Evolutionary conservation across 2,329 filamentous ascomycete genomes (phyloP).

Genomic region (Cladosporium velox): DNA sequence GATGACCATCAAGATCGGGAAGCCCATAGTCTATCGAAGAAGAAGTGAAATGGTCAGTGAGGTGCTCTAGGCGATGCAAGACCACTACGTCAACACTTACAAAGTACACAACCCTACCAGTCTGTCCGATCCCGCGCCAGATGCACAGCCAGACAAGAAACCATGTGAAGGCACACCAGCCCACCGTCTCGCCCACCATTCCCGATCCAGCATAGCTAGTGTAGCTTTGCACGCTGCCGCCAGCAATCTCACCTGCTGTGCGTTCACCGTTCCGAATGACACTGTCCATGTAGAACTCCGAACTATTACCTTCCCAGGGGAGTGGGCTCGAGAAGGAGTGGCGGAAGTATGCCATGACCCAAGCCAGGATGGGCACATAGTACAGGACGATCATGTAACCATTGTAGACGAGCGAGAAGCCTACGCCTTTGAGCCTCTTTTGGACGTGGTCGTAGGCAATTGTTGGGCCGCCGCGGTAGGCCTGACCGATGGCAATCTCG

Average conservation of each 20-base stretch:
- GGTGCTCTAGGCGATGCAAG: neutral
- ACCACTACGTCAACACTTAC: neutral
- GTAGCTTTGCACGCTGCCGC: conserved; percentile 47
- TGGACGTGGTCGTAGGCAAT: conserved; percentile 49
- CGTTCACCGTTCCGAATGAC: conserved; percentile 53
- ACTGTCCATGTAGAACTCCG: conserved; percentile 55
- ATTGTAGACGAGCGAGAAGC: conserved; percentile 55
- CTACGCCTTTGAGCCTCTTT: conserved; percentile 55
- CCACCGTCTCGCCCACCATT: conserved; percentile 58
- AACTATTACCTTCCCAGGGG: conserved; percentile 54
- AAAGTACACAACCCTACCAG: conserved; percentile 62
- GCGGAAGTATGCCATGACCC: conserved; percentile 63
- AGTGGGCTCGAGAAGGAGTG: conserved; percentile 57
- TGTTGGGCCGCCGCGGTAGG: conserved; percentile 46
- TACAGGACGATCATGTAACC: conserved; percentile 58
- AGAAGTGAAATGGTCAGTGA: neutral
- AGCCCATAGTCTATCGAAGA: conserved; percentile 51
- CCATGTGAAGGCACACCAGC: conserved; percentile 61
- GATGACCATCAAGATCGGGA: conserved; percentile 59
- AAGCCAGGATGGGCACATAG: conserved; percentile 59
- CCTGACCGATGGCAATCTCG: conserved; percentile 56
- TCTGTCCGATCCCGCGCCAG: conserved; percentile 59
- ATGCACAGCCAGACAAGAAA: conserved; percentile 62
- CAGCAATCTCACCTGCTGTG: conserved; percentile 39
- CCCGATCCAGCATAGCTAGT: conserved; percentile 50